A percentile compares a stretch with the other conserved stretches of the same genome.
phyloP scores from a whole-genome alignment of 345 rosid species.

The Cardamine occulta region DNA sequence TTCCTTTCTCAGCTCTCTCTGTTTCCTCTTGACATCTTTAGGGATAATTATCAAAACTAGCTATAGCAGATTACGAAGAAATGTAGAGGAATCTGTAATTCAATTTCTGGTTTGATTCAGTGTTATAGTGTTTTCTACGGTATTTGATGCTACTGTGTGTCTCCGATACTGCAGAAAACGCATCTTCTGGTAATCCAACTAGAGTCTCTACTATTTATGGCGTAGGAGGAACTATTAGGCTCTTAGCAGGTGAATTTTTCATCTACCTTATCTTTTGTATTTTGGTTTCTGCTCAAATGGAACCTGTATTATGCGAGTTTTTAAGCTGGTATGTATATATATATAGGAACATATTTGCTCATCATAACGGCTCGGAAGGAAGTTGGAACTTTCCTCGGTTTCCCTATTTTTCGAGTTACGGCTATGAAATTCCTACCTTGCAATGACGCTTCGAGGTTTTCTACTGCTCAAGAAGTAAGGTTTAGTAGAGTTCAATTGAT shows the following conservation, averaged over 20 bases:
- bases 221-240: conserved; percentile 83
- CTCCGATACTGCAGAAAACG: conserved; percentile 47
- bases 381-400: conserved; percentile 75
- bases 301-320: not conserved
- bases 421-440: conserved; percentile 85
- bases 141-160: not conserved
- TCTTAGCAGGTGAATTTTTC: conserved; percentile 67
- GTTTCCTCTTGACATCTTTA: too few relatives aligned
- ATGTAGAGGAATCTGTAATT: conserved; percentile 7
- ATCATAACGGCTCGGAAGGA: conserved; percentile 76
- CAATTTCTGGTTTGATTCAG: not conserved
- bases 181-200: conserved; percentile 48
- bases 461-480: conserved; percentile 77
- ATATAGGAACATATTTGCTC: conserved; percentile 67
- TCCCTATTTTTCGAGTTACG: conserved; percentile 63
- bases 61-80: not conserved
- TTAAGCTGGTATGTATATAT: conserved; percentile 29
- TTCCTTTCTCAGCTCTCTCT: not conserved
- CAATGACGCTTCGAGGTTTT: conserved; percentile 67
- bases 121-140: not conserved
- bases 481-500: conserved; percentile 23
- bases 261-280: not conserved
- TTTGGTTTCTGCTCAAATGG: conserved; percentile 14
- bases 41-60: not conserved
- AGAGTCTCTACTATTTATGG: conserved; percentile 70